Evolutionary conservation across 805 yeast species (phyloP), one percentile per base, ranked within the genome.

Genomic region (Torulaspora microellipsoides): DNA sequence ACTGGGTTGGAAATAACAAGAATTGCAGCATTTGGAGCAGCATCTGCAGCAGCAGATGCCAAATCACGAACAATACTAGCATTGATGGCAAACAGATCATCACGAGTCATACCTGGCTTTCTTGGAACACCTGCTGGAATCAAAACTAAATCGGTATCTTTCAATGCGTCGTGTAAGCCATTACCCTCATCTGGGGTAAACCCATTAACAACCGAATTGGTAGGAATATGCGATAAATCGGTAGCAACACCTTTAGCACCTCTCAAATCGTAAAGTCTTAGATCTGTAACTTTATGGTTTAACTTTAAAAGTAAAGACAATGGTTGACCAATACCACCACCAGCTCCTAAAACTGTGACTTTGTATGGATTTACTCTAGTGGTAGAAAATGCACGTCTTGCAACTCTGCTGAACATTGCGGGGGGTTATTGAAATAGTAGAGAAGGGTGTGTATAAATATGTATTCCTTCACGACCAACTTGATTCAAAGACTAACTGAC

Each of bases 101-200:
- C 97, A 77, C 97, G 85, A 64, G 96, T 87, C 97, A 90, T 90
- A 69, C 97, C 97, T 56, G 97, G 97, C 76, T 89, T 90, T 80
- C 95, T 86, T 75, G 95, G 97, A 46, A 90, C 95, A 76, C 97
- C 97, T 45, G 97, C 97, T 65, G 97, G 96, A 69, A 90, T 86
- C 54, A 90, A 79, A 53, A 90, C 85, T 48, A 90, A 84, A 56
- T 84, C 89, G 42, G 77, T 72, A 55, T 75, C 78, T 51, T 76
- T 80, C 53, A 90, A 80, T 42, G 96, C 91, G 55, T 73, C 73
- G 61, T 75, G 72, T 55, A 90, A 72, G 45, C 85, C 87, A 45
- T 75, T 75, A 58, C 72, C 72, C 48, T 81, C 76, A 53, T 85
- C 95, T 56, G 96, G 95, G 47, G 86, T 76, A 76, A 77, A 90